A percentile compares a stretch with the other conserved stretches of the same genome.
phyloP scores from a whole-genome alignment of 1,139 yeast genomes.

The Scheffersomyces titani region DNA sequence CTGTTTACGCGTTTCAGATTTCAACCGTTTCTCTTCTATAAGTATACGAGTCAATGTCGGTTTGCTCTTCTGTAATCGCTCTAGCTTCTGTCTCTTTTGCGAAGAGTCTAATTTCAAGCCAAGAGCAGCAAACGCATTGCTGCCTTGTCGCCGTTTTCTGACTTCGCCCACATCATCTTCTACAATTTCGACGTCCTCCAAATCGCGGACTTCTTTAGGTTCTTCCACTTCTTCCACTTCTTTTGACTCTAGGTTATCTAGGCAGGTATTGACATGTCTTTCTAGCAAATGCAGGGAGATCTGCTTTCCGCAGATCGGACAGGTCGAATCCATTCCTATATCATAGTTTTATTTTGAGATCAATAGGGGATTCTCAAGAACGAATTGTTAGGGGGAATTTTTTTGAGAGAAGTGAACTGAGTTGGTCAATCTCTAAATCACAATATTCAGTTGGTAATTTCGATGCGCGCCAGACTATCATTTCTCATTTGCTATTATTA shows the following conservation, averaged over 20 bases:
- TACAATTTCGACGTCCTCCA: conserved; percentile 6
- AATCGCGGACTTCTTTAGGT: neutral
- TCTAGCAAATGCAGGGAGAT: conserved; percentile 29
- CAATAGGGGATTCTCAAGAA: too few species aligned
- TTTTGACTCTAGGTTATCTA: conserved; percentile 24
- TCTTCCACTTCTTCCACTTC: neutral
- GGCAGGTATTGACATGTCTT: conserved; percentile 43
- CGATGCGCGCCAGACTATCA: neutral
- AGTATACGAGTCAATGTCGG: conserved; percentile 33
- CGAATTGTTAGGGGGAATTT: neutral
- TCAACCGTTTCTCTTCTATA: conserved; percentile 33
- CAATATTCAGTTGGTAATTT: neutral
- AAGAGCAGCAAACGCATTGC: conserved; percentile 28
- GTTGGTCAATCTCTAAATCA: neutral
- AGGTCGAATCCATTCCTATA: conserved; percentile 16
- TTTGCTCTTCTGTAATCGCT: conserved; percentile 18
- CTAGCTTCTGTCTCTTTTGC: conserved; percentile 19
- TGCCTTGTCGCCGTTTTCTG: neutral
- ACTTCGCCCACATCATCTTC: conserved; percentile 3
- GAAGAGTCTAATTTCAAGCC: conserved; percentile 32
- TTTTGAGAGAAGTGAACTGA: too few species aligned
- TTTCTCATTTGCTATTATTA: neutral
- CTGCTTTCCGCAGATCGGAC: conserved; percentile 39
- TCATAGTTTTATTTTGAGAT: neutral
- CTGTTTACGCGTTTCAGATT: conserved; percentile 10